These are phyloP conservation scores for Nitzschia sp. DNA, from an alignment of 108 stramenopile species.

Conservation along the genomic window DNA sequence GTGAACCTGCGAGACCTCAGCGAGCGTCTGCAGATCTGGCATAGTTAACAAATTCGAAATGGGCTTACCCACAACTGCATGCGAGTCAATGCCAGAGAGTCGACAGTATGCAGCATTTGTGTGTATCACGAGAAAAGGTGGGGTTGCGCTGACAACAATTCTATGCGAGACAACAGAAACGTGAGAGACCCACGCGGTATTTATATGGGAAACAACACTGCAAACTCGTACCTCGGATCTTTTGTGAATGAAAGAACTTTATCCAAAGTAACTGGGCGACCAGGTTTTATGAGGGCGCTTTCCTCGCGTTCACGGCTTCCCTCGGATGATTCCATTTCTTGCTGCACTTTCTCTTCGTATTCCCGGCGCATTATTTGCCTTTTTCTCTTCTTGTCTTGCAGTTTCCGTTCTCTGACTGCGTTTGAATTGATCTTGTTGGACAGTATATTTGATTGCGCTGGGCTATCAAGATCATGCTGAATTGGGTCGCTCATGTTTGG, in stretches of 20 bases:
- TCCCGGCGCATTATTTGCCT: constrained; percentile 68
- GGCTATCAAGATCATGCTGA: not conserved
- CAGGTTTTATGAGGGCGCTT: constrained; percentile 44
- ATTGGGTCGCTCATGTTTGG: not conserved
- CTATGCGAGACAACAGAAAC: too few relatives aligned
- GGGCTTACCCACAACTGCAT: constrained; percentile 57
- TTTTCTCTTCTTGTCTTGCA: constrained; percentile 72
- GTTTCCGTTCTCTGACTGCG: constrained; percentile 42
- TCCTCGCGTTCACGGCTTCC: constrained; percentile 31
- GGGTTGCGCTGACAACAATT: constrained; percentile 46
- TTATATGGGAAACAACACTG: too few relatives aligned
- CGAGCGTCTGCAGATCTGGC: constrained; percentile 18
- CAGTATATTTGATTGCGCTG: not conserved
- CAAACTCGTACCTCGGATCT: constrained; percentile 54
- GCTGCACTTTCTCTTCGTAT: constrained; percentile 69
- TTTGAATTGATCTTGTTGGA: constrained; percentile 4
- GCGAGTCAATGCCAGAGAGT: constrained; percentile 65
- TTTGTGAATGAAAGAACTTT: constrained; percentile 68
- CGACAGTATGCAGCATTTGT: constrained; percentile 71
- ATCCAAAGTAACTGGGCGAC: constrained; percentile 57
- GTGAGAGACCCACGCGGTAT: too few relatives aligned
- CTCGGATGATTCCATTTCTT: constrained; percentile 70
- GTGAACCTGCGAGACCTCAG: not conserved
- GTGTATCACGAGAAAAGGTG: constrained; percentile 63
- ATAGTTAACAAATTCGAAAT: constrained; percentile 41